Evolutionary conservation across 352 stramenopile species (phyloP).

Genomic region (Blastocystis sp.): DNA sequence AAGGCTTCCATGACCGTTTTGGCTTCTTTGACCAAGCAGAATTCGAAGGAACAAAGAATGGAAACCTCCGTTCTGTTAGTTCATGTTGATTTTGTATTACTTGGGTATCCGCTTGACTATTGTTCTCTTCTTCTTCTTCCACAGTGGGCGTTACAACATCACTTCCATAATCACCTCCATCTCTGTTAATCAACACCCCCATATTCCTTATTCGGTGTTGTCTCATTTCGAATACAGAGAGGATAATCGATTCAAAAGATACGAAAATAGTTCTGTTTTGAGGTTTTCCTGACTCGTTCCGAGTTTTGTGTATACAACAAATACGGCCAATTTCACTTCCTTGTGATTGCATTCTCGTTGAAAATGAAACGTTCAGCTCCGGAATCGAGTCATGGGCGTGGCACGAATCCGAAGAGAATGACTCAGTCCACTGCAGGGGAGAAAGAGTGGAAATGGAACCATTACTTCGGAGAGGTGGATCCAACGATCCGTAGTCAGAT

Average conservation of each 20-base stretch:
- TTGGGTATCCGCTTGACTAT: not conserved
- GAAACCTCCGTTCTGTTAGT: not conserved
- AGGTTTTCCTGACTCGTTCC: not conserved
- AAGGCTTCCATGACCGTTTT: not conserved
- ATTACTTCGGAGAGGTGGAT: constrained; percentile 61
- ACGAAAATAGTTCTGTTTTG: not conserved
- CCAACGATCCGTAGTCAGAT: constrained; percentile 38
- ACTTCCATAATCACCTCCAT: not conserved
- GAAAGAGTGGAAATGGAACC: constrained; percentile 64
- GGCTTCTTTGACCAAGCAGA: not conserved
- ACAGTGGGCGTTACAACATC: not conserved
- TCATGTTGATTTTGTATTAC: not conserved
- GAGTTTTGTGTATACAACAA: not conserved
- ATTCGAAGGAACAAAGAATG: not conserved
- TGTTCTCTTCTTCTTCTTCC: not conserved
- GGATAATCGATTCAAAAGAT: not conserved
- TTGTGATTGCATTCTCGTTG: too few species aligned
- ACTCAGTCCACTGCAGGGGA: constrained; percentile 1
- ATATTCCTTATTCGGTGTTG: too few species aligned
- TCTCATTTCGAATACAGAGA: too few species aligned
- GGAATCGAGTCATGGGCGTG: not conserved
- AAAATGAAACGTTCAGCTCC: not conserved
- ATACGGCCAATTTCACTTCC: not conserved
- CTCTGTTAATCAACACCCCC: too few species aligned
- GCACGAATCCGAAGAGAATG: not conserved